Percentiles rank a stretch among this genome's conserved stretches.
phyloP scores from a whole-genome alignment of 176 grass and related monocot species.

The Oryza australiensis region DNA sequence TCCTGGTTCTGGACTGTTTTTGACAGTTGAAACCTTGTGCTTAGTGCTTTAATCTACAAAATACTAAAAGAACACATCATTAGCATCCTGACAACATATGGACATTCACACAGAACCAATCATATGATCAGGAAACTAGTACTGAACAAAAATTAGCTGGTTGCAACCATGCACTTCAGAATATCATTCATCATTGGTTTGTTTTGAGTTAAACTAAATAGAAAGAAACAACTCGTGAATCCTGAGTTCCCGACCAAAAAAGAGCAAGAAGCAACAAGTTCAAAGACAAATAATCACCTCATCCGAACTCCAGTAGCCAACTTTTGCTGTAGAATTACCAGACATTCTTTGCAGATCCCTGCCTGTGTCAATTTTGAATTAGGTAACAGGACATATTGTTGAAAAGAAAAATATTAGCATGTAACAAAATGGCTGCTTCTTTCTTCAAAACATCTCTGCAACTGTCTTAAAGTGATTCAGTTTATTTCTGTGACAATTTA shows the following conservation, averaged over 20 bases:
- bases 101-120: background rate
- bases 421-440: background rate
- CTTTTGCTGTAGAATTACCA: conserved; percentile 82
- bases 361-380: conserved; percentile 74
- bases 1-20: conserved; percentile 52
- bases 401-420: background rate
- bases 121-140: conserved; percentile 13
- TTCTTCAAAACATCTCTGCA: background rate
- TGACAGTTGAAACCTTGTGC: conserved; percentile 49
- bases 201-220: background rate
- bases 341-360: conserved; percentile 98
- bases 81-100: conserved; percentile 10
- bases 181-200: background rate
- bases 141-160: conserved; percentile 1
- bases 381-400: conserved; percentile 33
- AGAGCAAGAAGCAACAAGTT: background rate
- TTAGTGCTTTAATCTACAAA: conserved; percentile 75
- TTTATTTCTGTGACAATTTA: background rate
- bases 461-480: background rate
- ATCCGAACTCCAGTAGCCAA: conserved; percentile 66
- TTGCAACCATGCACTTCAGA: background rate
- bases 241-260: background rate
- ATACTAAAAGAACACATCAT: conserved; percentile 43
- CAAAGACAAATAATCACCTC: conserved; percentile 59
- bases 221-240: background rate